Evolutionary conservation across 495 filamentous ascomycete genomes (phyloP).

Genomic region (Lentithecium fluviatile): DNA sequence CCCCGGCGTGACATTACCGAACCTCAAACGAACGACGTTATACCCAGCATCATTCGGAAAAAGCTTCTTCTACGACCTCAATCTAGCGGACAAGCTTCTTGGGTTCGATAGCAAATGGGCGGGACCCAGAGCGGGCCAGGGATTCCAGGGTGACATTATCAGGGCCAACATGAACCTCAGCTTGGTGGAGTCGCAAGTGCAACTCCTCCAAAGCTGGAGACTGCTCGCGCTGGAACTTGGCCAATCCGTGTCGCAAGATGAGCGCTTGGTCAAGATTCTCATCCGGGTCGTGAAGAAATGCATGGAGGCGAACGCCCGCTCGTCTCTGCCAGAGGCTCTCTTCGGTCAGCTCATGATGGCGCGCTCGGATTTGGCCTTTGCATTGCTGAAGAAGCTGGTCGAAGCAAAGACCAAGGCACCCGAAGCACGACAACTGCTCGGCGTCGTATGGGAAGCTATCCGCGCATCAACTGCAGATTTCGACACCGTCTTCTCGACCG

Average conservation of each 20-base stretch:
- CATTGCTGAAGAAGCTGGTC: constrained; percentile 72
- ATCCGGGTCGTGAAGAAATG: constrained; percentile 68
- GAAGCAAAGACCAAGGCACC: constrained; percentile 58
- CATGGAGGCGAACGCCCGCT: constrained; percentile 65
- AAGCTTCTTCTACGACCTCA: constrained; percentile 78
- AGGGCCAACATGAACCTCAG: constrained; percentile 87
- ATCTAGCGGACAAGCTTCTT: constrained; percentile 70
- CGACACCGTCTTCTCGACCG: constrained; percentile 56
- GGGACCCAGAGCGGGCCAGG: constrained; percentile 62
- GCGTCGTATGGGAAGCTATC: constrained; percentile 65
- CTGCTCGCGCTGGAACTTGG: constrained; percentile 82
- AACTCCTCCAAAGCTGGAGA: constrained; percentile 87
- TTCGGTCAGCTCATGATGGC: constrained; percentile 69
- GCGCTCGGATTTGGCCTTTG: constrained; percentile 71
- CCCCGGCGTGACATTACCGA: constrained; percentile 61
- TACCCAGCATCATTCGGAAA: constrained; percentile 61
- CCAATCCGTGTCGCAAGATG: constrained; percentile 57
- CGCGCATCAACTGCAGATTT: constrained; percentile 63
- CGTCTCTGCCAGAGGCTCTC: constrained; percentile 65
- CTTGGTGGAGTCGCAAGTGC: constrained; percentile 85
- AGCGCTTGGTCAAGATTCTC: constrained; percentile 66
- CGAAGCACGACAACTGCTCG: constrained; percentile 63
- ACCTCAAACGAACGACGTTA: constrained; percentile 74
- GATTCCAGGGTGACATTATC: constrained; percentile 76
- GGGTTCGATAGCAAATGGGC: constrained; percentile 74